Evolutionary conservation across 805 yeast genomes (phyloP), one percentile per base, ranked within the genome.

Genomic region (Hanseniaspora vineae): DNA sequence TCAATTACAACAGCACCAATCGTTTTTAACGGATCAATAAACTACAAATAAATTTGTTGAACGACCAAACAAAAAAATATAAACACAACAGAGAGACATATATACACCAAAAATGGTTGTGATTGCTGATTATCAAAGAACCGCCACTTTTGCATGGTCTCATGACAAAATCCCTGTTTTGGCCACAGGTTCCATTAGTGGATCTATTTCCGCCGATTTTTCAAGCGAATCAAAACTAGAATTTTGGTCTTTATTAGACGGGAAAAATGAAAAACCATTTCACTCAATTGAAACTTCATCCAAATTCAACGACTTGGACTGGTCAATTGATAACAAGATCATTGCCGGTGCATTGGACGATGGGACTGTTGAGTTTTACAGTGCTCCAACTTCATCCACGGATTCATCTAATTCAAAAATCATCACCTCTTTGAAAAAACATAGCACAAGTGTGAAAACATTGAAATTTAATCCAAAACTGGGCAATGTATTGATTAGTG

Each of bases 121-220:
- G 67, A 73, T 92, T 55, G 77, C 79, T 64, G 96, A 89, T 66
- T 78, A 86, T 59, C 72, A 77, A 52, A 75, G 87, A 56, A 85
- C 96, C 13, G 89, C 96, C 46, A 81, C 95, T n/a, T 87, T 92
- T 68, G 95, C 97, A 42, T 90, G 97, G 97, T 85, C 96, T 43
- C 77, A 80, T 54, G 84, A 78, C 55, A 63, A 64, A 46, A 66
- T 79, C 51, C 97, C 97, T 15, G 66, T 77, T 47, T 62, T 92
- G 54, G 97, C 88, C 19, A 78, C 96, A 1, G 98, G 96, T 19
- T 84, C 96, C 0, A 84, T 86, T n/a, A 89, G 97, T 0, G 97
- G 97, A 8, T 94, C 96, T 13, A 83, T 92, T 56, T 96, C 87
- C 61, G 84, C 84, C 42, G 80, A 82, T 60, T 89, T 89, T 65